A percentile compares a stretch with the other conserved stretches of the same genome.
phyloP scores from a whole-genome alignment of 148 eudicot species.

The Rhododendron kiyosumense region DNA sequence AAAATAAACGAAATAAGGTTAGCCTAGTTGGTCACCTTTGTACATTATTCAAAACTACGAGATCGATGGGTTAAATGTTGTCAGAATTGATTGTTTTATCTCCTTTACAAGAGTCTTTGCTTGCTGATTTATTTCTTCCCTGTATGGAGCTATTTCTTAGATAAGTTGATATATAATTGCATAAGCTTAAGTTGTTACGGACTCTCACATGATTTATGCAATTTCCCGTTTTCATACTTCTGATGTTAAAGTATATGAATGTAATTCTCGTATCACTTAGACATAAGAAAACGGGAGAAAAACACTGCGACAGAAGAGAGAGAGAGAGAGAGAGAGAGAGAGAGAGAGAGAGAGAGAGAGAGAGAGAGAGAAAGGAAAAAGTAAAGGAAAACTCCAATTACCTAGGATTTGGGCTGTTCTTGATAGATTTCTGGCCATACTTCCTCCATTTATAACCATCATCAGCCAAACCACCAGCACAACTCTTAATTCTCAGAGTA shows the following conservation, averaged over 20 bases:
- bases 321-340: background rate
- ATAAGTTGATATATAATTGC: background rate
- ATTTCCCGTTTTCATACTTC: no score
- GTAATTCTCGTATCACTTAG: background rate
- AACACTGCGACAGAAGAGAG: background rate
- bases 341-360: background rate
- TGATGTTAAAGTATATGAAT: background rate
- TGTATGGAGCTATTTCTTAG: background rate
- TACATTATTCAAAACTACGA: background rate
- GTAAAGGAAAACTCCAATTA: constrained; percentile 1
- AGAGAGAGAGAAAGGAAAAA: background rate
- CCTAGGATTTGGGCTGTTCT: constrained; percentile 80
- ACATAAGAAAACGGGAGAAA: background rate
- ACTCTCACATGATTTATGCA: background rate
- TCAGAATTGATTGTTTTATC: no score
- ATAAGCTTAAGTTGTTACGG: background rate
- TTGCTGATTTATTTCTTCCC: no score
- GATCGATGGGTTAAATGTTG: no score
- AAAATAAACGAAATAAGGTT: background rate
- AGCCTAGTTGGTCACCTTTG: background rate
- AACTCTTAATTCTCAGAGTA: constrained; percentile 53
- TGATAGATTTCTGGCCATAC: constrained; percentile 78
- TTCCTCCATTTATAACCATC: constrained; percentile 96
- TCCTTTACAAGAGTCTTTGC: no score
- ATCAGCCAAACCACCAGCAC: constrained; percentile 43